These are phyloP conservation scores for Triadica sebifera DNA, from an alignment of 345 rosid species.

Conservation along the genomic window DNA sequence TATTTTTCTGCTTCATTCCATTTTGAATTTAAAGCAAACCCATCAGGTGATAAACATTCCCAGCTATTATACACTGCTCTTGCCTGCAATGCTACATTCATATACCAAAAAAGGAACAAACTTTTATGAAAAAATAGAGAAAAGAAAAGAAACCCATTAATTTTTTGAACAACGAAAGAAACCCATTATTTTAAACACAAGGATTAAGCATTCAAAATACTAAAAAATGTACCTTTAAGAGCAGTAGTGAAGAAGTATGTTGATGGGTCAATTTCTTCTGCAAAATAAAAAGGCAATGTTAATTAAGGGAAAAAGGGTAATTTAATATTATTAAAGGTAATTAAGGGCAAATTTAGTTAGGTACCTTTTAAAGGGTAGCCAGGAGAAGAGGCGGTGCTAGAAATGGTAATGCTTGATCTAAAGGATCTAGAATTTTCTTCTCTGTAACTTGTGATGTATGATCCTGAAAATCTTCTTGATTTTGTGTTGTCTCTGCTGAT, in stretches of 20 bases:
- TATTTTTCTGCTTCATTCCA: slow-evolving; percentile 99
- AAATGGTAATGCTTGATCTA: slow-evolving; percentile 61
- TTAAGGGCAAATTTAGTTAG: not conserved
- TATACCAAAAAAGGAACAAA: not conserved
- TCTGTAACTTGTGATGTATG: slow-evolving; percentile 65
- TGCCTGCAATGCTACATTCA: slow-evolving; percentile 74
- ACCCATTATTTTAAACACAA: not conserved
- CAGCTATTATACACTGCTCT: slow-evolving; percentile 49
- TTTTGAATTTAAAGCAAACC: slow-evolving; percentile 79
- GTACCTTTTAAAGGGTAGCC: slow-evolving; percentile 43
- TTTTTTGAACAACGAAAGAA: not conserved
- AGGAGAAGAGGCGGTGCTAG: slow-evolving; percentile 95
- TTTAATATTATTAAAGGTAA: not conserved
- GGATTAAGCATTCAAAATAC: not conserved
- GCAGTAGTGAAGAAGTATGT: slow-evolving; percentile 89
- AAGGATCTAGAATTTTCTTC: slow-evolving; percentile 59
- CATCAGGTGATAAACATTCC: slow-evolving; percentile 76
- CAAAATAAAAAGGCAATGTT: not conserved
- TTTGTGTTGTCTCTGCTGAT: slow-evolving; percentile 44
- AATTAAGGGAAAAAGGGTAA: not conserved
- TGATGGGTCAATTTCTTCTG: slow-evolving; percentile 94
- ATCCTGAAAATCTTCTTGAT: slow-evolving; percentile 75
- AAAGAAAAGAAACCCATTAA: not conserved
- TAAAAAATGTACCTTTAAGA: slow-evolving; percentile 54
- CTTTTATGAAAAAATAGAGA: not conserved